A percentile compares a stretch with the other conserved stretches of the same genome.
phyloP scores from a whole-genome alignment of 2,329 filamentous ascomycete species.

The Elsinoe batatas region DNA sequence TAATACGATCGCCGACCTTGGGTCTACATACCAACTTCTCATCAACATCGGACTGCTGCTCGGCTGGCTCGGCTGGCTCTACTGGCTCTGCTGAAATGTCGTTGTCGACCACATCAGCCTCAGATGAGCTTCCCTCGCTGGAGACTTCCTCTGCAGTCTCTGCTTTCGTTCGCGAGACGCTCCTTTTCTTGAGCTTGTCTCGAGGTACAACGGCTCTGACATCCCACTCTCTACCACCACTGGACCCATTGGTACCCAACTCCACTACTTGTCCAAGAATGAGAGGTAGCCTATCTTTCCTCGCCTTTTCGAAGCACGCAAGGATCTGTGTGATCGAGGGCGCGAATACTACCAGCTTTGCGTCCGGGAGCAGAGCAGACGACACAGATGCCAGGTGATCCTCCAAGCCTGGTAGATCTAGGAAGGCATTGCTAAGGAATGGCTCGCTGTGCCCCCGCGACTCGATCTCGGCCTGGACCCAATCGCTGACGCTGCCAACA shows the following conservation, averaged over 20 bases:
- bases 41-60: not conserved
- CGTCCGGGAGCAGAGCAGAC: slow-evolving; percentile 53
- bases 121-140: not conserved
- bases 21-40: slow-evolving; percentile 29
- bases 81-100: not conserved
- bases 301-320: slow-evolving; percentile 49
- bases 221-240: slow-evolving; percentile 55
- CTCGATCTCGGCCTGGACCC: slow-evolving; percentile 46
- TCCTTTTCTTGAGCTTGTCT: slow-evolving; percentile 17
- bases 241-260: slow-evolving; percentile 39
- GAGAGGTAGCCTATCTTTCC: slow-evolving; percentile 45
- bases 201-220: slow-evolving; percentile 43
- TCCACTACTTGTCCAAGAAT: slow-evolving; percentile 52
- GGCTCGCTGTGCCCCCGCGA: slow-evolving; percentile 34
- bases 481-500: slow-evolving; percentile 54
- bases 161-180: not conserved
- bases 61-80: not conserved
- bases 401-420: slow-evolving; percentile 62
- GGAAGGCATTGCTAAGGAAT: slow-evolving; percentile 61
- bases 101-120: not conserved
- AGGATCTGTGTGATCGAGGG: slow-evolving; percentile 71
- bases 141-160: not conserved
- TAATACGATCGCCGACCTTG: slow-evolving; percentile 30
- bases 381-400: slow-evolving; percentile 41
- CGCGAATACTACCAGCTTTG: slow-evolving; percentile 59